Percentiles rank a stretch among this genome's conserved stretches.
Evolutionary conservation across 768 basidiomycete genomes (phyloP).

Genomic region (Leccinum disarticulatum): DNA sequence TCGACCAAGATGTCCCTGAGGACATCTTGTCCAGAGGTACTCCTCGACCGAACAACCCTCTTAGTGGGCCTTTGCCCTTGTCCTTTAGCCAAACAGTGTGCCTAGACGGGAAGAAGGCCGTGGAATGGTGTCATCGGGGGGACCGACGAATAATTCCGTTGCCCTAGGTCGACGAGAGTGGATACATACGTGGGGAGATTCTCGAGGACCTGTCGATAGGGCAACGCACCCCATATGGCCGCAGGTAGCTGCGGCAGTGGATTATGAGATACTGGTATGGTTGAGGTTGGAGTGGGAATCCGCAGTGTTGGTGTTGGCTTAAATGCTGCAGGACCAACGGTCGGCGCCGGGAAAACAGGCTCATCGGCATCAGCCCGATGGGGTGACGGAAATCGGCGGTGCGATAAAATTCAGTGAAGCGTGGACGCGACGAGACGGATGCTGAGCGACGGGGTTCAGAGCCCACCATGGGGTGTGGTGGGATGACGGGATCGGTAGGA

Average conservation of each 20-base stretch:
- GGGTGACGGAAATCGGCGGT: conserved; percentile 11
- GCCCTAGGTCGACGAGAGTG: conserved; percentile 11
- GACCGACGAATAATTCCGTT: not conserved
- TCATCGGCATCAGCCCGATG: not conserved
- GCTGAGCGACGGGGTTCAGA: conserved; percentile 9
- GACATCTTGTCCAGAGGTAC: conserved; percentile 36
- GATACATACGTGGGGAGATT: conserved; percentile 36
- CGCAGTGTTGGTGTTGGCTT: conserved; percentile 10
- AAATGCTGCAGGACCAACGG: conserved; percentile 5
- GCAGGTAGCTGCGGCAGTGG: conserved; percentile 64
- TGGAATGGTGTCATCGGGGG: conserved; percentile 19
- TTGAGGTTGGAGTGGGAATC: not conserved
- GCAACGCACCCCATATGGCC: conserved; percentile 57
- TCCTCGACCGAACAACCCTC: conserved; percentile 51
- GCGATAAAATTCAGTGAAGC: conserved; percentile 32
- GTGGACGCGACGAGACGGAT: conserved; percentile 13
- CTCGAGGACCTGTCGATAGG: conserved; percentile 52
- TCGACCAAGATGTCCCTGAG: conserved; percentile 11
- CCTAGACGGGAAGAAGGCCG: conserved; percentile 23
- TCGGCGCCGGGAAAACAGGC: conserved; percentile 1
- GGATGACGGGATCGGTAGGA: conserved; percentile 18
- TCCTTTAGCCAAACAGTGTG: conserved; percentile 29
- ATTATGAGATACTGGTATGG: conserved; percentile 34
- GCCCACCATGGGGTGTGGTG: conserved; percentile 18
- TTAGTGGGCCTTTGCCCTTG: conserved; percentile 36